phyloP scores from a whole-genome alignment of 2,329 filamentous ascomycete species.

The Phialocephala subalpina region DNA sequence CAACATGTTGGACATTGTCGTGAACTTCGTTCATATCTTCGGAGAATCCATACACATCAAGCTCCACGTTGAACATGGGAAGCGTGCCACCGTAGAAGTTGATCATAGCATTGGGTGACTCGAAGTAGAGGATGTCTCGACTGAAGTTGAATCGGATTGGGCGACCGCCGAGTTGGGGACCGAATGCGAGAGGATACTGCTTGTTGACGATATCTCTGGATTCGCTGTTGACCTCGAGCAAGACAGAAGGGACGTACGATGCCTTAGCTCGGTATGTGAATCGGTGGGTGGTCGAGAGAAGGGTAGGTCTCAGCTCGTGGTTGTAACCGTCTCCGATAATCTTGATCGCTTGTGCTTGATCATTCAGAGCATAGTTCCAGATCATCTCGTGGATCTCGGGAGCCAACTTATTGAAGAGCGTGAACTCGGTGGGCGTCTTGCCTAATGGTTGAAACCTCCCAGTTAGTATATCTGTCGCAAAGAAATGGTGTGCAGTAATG shows the following conservation, averaged over 20 bases:
- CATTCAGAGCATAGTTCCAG: background rate
- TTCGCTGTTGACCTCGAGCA: background rate
- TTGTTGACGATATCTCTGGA: background rate
- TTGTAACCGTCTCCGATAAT: background rate
- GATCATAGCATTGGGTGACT: background rate
- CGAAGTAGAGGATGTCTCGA: background rate
- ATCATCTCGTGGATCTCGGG: background rate
- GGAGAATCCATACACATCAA: background rate
- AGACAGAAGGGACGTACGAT: background rate
- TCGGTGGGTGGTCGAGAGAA: background rate
- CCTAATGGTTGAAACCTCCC: background rate
- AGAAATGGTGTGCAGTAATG: no score
- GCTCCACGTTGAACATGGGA: background rate
- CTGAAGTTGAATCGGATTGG: constrained; percentile 5
- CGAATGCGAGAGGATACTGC: background rate
- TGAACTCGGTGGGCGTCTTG: constrained; percentile 2
- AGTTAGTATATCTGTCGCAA: no score
- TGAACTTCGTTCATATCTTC: background rate
- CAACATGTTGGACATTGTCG: background rate
- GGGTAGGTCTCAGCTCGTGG: background rate
- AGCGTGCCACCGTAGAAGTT: constrained; percentile 1
- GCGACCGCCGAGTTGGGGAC: background rate
- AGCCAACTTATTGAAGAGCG: background rate
- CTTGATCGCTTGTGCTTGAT: background rate
- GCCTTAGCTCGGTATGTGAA: background rate